Percentiles rank a stretch among this genome's conserved stretches.
Conservation (phyloP, 73 alveolate species). For the Tetrahymena thermophila region DNA sequence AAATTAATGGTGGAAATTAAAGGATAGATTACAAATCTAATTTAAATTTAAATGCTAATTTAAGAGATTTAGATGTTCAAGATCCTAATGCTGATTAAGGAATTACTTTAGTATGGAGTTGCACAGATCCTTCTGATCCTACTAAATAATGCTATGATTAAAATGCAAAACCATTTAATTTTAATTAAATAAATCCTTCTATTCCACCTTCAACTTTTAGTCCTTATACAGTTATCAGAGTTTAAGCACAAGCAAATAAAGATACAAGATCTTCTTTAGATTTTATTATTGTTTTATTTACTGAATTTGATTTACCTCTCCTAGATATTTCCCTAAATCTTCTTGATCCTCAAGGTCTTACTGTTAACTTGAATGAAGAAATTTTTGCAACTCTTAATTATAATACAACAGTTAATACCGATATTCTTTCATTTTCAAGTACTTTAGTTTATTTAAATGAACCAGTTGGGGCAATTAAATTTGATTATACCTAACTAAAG, state of each 20-base stretch:
- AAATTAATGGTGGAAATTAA: not conserved
- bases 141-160: not conserved
- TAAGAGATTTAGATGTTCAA: not conserved
- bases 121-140: not conserved
- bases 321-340: not conserved
- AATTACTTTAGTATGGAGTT: not conserved
- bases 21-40: not conserved
- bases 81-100: not conserved
- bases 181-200: not conserved
- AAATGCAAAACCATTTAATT: not conserved
- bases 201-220: not conserved
- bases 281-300: not conserved
- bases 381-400: not conserved
- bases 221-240: not conserved
- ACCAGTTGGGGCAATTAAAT: not conserved
- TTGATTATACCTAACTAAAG: not conserved
- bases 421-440: not conserved
- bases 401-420: not conserved
- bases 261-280: not conserved
- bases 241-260: not conserved
- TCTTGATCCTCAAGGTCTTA: not conserved
- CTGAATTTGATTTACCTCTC: not conserved
- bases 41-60: not conserved
- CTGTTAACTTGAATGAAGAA: not conserved
- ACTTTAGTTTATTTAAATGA: not conserved